A percentile compares a stretch with the other conserved stretches of the same genome.
Evolutionary conservation across 345 rosid species (phyloP).

Genomic region (Aegle marmelos): DNA sequence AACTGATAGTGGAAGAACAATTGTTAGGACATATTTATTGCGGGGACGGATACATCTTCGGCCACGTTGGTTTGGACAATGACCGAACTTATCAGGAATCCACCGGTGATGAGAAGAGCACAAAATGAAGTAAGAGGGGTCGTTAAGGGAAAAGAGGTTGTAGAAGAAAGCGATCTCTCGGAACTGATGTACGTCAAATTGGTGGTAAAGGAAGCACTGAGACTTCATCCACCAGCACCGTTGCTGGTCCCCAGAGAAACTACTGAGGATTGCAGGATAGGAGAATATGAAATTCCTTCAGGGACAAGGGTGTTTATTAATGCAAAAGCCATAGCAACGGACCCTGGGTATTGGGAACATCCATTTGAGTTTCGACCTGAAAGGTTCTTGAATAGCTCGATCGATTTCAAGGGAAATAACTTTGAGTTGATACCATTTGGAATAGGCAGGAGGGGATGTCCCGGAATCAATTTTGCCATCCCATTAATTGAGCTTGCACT

Average conservation of each 20-base stretch:
- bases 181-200: conserved; percentile 26
- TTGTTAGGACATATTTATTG: conserved; percentile 22
- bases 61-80: conserved; percentile 39
- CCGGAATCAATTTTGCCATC: conserved; percentile 42
- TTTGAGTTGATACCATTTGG: conserved; percentile 62
- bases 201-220: conserved; percentile 28
- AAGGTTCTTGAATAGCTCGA: conserved; percentile 31
- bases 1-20: not conserved
- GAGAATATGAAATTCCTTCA: conserved; percentile 36
- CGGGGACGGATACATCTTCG: conserved; percentile 36
- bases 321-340: conserved; percentile 22
- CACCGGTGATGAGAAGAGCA: conserved; percentile 26
- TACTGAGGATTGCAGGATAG: conserved; percentile 19
- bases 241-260: conserved; percentile 40
- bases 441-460: conserved; percentile 60
- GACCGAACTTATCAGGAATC: conserved; percentile 36
- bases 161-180: conserved; percentile 35
- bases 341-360: conserved; percentile 34
- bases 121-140: conserved; percentile 33
- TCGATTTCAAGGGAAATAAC: conserved; percentile 50
- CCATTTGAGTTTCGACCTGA: conserved; percentile 43
- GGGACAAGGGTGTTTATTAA: conserved; percentile 36
- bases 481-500: conserved; percentile 39
- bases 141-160: conserved; percentile 15
- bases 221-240: conserved; percentile 40